These are phyloP conservation scores for Gentiana straminea DNA, from an alignment of 257 asterid genomes.

Conservation along the genomic window DNA sequence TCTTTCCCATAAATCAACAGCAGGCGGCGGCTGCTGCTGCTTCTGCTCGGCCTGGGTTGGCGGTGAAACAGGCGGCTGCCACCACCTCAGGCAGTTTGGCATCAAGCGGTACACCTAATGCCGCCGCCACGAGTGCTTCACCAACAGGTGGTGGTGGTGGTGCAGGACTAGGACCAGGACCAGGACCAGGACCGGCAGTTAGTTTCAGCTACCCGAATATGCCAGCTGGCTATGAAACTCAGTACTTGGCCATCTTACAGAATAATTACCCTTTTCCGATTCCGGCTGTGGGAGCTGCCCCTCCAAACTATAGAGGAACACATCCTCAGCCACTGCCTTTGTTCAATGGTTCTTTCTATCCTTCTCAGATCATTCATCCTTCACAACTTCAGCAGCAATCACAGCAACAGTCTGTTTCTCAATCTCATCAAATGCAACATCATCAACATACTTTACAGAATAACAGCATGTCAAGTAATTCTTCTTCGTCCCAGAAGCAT, in stretches of 20 bases:
- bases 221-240: conserved; percentile 53
- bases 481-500: conserved; percentile 69
- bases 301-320: conserved; percentile 63
- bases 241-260: conserved; percentile 74
- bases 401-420: conserved; percentile 41
- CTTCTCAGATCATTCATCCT: conserved; percentile 79
- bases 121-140: conserved; percentile 26
- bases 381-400: conserved; percentile 54
- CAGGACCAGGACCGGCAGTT: conserved; percentile 31
- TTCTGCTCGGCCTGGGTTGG: conserved; percentile 28
- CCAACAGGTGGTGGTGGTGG: conserved; percentile 17
- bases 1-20: conserved; percentile 85
- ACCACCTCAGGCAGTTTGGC: conserved; percentile 15
- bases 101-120: conserved; percentile 23
- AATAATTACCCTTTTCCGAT: conserved; percentile 76
- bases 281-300: conserved; percentile 61
- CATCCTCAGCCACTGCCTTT: conserved; percentile 75
- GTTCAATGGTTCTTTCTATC: conserved; percentile 75
- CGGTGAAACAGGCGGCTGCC: conserved; percentile 13
- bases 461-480: conserved; percentile 35
- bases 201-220: conserved; percentile 78
- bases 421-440: conserved; percentile 33
- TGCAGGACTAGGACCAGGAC: too few relatives aligned
- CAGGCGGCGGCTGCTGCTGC: conserved; percentile 54
- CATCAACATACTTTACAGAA: conserved; percentile 46